Evolutionary conservation across 2,329 filamentous ascomycete species (phyloP).

Genomic region (Byssoonygena ceratinophila): DNA sequence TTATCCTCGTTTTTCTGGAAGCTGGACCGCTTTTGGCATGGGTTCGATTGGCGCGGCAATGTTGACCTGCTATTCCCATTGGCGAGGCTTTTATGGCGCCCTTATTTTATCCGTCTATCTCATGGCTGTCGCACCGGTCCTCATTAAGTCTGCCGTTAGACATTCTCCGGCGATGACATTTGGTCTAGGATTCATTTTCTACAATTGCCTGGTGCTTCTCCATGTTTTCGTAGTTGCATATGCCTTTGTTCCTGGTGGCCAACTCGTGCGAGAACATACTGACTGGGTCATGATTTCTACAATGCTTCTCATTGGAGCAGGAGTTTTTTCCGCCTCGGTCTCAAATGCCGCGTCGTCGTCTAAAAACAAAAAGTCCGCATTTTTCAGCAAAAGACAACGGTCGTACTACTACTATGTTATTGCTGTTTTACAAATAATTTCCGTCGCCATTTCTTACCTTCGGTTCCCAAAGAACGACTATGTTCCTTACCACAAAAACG

Average conservation of each 20-base stretch:
- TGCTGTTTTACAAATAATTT: slow-evolving; percentile 65
- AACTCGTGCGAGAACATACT: slow-evolving; percentile 82
- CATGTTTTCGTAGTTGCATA: slow-evolving; percentile 98
- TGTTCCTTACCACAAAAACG: slow-evolving; percentile 74
- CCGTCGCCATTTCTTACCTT: slow-evolving; percentile 69
- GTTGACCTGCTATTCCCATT: slow-evolving; percentile 66
- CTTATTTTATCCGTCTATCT: slow-evolving; percentile 66
- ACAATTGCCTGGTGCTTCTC: slow-evolving; percentile 92
- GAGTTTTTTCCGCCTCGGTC: slow-evolving; percentile 59
- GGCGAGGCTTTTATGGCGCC: slow-evolving; percentile 81
- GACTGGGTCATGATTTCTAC: slow-evolving; percentile 88
- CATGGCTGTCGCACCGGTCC: slow-evolving; percentile 63
- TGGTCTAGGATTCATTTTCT: slow-evolving; percentile 77
- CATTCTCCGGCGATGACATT: slow-evolving; percentile 71
- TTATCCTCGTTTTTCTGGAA: slow-evolving; percentile 57
- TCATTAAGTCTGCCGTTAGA: slow-evolving; percentile 66
- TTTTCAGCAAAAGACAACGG: slow-evolving; percentile 41
- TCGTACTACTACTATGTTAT: slow-evolving; percentile 64
- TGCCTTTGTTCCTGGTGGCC: slow-evolving; percentile 90
- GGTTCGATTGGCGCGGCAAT: slow-evolving; percentile 71
- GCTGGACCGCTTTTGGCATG: slow-evolving; percentile 68
- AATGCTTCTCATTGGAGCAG: slow-evolving; percentile 74
- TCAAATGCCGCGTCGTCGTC: slow-evolving; percentile 42
- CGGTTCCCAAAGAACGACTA: slow-evolving; percentile 92
- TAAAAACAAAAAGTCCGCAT: slow-evolving; percentile 29